Evolutionary conservation across 768 basidiomycete genomes (phyloP).

Genomic region (Naganishia antarctica): DNA sequence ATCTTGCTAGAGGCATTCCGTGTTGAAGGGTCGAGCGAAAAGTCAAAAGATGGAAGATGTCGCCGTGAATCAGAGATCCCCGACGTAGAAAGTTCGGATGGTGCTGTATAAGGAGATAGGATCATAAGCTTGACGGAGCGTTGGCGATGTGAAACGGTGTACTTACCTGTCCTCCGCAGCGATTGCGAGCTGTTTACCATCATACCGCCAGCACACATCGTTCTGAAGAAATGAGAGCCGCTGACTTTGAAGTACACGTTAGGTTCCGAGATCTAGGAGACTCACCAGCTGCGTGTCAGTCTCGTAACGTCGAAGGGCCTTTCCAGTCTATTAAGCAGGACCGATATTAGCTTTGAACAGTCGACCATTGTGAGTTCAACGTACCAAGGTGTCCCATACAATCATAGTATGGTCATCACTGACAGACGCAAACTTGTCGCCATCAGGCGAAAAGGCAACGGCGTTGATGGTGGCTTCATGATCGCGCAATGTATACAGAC

Average conservation of each 20-base stretch:
- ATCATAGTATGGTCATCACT: slow-evolving; percentile 40
- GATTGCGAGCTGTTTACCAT: slow-evolving; percentile 43
- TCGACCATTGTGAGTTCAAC: slow-evolving; percentile 17
- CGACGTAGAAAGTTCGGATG: slow-evolving; percentile 39
- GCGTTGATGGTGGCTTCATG: slow-evolving; percentile 40
- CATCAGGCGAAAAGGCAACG: slow-evolving; percentile 40
- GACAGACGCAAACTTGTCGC: slow-evolving; percentile 40
- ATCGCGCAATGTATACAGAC: slow-evolving; percentile 35
- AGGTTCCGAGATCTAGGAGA: background rate
- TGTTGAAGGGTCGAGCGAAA: slow-evolving; percentile 4
- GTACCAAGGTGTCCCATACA: slow-evolving; percentile 44
- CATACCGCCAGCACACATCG: slow-evolving; percentile 43
- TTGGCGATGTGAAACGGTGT: background rate
- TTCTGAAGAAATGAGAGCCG: background rate
- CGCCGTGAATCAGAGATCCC: slow-evolving; percentile 29
- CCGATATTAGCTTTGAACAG: background rate
- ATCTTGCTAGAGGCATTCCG: too few relatives aligned
- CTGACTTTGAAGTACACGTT: background rate
- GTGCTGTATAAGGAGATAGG: slow-evolving; percentile 6
- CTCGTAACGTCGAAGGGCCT: slow-evolving; percentile 22
- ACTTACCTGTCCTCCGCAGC: slow-evolving; percentile 40
- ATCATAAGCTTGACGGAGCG: background rate
- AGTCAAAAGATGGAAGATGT: slow-evolving; percentile 28
- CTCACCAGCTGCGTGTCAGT: slow-evolving; percentile 21
- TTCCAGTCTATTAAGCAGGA: slow-evolving; percentile 24